Percentiles rank a stretch among this genome's conserved stretches.
Conservation (phyloP, 2,329 filamentous ascomycete species). For the Dothistroma pini region DNA sequence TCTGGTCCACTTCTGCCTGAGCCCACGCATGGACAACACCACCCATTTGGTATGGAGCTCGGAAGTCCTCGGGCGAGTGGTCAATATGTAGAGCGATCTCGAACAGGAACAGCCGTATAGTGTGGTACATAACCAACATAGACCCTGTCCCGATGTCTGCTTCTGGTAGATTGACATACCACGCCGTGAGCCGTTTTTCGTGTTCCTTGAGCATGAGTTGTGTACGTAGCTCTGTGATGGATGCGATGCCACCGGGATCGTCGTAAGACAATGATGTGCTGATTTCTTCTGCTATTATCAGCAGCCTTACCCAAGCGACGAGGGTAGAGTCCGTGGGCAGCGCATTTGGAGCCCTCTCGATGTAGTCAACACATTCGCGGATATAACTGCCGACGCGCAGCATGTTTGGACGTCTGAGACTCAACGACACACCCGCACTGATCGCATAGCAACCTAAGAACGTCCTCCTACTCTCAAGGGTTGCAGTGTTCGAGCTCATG, state of each 20-base stretch:
- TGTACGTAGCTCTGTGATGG: constrained; percentile 59
- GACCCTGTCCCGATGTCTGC: constrained; percentile 46
- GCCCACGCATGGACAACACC: constrained; percentile 41
- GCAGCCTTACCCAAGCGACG: constrained; percentile 58
- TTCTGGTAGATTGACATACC: constrained; percentile 51
- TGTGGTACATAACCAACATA: constrained; percentile 60
- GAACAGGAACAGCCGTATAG: constrained; percentile 69
- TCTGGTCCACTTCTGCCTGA: constrained; percentile 27
- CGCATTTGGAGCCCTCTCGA: constrained; percentile 54
- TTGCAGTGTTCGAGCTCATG: constrained; percentile 48
- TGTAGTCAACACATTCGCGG: constrained; percentile 55
- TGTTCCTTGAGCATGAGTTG: constrained; percentile 64
- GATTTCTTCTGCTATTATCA: constrained; percentile 65
- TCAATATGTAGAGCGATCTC: constrained; percentile 69
- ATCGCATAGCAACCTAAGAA: constrained; percentile 61
- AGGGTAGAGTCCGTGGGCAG: constrained; percentile 56
- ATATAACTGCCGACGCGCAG: constrained; percentile 60
- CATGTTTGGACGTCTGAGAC: constrained; percentile 58
- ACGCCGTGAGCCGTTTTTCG: constrained; percentile 61
- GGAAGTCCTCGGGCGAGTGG: constrained; percentile 53
- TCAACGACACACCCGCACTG: constrained; percentile 58
- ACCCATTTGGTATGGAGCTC: constrained; percentile 45
- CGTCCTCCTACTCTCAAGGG: constrained; percentile 54
- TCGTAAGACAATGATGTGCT: constrained; percentile 64
- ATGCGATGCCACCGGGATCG: constrained; percentile 52